Percentiles rank a stretch among this genome's conserved stretches.
phyloP scores from a whole-genome alignment of 1,284 basidiomycete species.

The Sanguinoderma infundibulare region DNA sequence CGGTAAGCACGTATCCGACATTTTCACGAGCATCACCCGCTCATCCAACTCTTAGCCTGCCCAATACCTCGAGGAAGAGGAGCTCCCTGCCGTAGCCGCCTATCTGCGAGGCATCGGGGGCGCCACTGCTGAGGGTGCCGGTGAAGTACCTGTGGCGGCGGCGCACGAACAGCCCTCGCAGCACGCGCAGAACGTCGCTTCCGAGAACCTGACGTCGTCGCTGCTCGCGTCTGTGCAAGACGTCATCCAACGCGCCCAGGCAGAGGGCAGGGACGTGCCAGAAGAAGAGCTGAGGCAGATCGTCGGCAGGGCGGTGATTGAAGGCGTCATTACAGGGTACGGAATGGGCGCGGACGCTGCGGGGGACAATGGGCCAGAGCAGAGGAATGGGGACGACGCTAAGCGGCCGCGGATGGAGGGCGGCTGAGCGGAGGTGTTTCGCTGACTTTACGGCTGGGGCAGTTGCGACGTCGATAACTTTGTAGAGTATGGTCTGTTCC shows the following conservation, averaged over 20 bases:
- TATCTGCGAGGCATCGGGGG: constrained; percentile 51
- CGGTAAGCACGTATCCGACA: constrained; percentile 52
- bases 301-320: constrained; percentile 64
- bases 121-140: constrained; percentile 21
- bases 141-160: constrained; percentile 10
- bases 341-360: constrained; percentile 43
- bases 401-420: constrained; percentile 37
- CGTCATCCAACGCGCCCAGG: constrained; percentile 69
- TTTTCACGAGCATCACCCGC: neutral
- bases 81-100: constrained; percentile 77
- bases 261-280: constrained; percentile 58
- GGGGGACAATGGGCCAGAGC: constrained; percentile 18
- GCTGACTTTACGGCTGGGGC: too few species aligned
- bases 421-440: constrained; percentile 12
- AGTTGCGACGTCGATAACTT: neutral
- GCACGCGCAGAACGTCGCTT: constrained; percentile 69
- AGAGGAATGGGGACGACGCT: constrained; percentile 27
- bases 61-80: constrained; percentile 77
- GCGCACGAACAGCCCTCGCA: constrained; percentile 54
- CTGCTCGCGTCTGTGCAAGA: constrained; percentile 69
- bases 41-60: constrained; percentile 57
- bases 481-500: neutral
- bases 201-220: constrained; percentile 70
- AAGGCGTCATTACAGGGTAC: constrained; percentile 64
- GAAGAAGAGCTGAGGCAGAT: constrained; percentile 60